Base-by-base conservation (phyloP, 495 filamentous ascomycete species). In the Aspergillus sparsus region DNA sequence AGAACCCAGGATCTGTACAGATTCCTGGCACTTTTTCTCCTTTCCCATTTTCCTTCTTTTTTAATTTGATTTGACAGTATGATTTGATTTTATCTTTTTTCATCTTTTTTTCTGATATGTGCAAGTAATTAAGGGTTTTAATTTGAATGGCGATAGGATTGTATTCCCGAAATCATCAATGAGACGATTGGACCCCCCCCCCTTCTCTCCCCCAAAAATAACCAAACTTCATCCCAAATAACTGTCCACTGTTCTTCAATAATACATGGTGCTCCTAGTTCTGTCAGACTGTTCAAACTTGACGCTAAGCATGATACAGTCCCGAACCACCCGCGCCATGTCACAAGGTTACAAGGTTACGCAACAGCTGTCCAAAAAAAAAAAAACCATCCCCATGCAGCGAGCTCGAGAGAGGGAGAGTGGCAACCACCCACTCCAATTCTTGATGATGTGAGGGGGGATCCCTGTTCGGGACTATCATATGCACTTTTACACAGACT, bases 1-100 rank as follows among this genome's bases (percentile, higher is more conserved):
- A 64, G n/a, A 49, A 65, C 60, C 69, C 60, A 61, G 72, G 70
- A 75, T 73, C 69, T 68, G 63, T 69, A 65, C 21, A 27, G 55
- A 58, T 63, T 56, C 37, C 55, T 53, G 53, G 41, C 21, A 47
- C 53, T 68, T 64, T 70, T 64, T 53, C 61, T 61, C 42, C 36
- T 52, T 61, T 68, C 44, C 44, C 51, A 34, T 33, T 39, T 39
- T 33, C 39, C 44, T 2, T 10, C 15, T 18, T 18, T 18, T 27
- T 27, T 27, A 3, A 27, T 27, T 27, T 27, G 21, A 27, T 27
- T 27, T 27, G 21, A 27, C 21, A 27, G 21, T 1, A 27, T 4
- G 16, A 9, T 47, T 47, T 16, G n/a, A 47, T 47, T 47, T 18
- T 47, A n/a, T 47, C 27, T 47, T 47, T 18, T 47, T 42, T 42